Evolutionary conservation across 2,329 filamentous ascomycete species (phyloP).

Genomic region (Paraphoma chrysanthemicola): DNA sequence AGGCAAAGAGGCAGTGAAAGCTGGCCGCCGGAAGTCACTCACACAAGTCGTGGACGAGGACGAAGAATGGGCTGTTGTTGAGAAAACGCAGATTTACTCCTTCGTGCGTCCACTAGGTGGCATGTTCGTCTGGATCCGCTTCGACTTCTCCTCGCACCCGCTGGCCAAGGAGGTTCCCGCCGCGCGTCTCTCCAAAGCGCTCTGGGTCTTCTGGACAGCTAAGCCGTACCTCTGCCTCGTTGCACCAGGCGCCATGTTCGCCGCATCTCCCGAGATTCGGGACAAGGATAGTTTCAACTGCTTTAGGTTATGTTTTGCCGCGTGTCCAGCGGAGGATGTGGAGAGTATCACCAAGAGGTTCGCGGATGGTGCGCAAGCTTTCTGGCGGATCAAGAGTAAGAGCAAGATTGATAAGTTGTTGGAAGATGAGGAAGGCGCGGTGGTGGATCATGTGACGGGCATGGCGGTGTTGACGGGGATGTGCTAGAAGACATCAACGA

Average conservation of each 20-base stretch:
- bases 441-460: constrained; percentile 23
- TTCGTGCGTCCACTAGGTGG: constrained; percentile 84
- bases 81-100: constrained; percentile 75
- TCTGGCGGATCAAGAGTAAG: constrained; percentile 77
- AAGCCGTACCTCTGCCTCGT: constrained; percentile 74
- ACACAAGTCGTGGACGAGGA: constrained; percentile 38
- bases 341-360: constrained; percentile 68
- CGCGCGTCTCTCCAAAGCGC: constrained; percentile 65
- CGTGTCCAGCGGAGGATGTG: constrained; percentile 76
- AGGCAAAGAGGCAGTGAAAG: constrained; percentile 70
- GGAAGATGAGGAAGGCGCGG: constrained; percentile 43
- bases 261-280: constrained; percentile 67
- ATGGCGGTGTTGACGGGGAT: constrained; percentile 41
- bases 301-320: constrained; percentile 83
- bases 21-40: constrained; percentile 55
- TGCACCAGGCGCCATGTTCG: constrained; percentile 76
- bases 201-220: constrained; percentile 75
- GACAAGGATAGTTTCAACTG: constrained; percentile 71
- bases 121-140: constrained; percentile 88
- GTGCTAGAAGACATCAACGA: constrained; percentile 20
- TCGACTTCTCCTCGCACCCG: constrained; percentile 77
- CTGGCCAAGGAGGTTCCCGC: constrained; percentile 64
- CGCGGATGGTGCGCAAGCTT: constrained; percentile 71
- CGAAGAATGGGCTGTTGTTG: constrained; percentile 76
- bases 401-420: constrained; percentile 70